Evolutionary conservation across 208 protist genomes (phyloP), one percentile per base, ranked within the genome.

Genomic region (Trypanosoma mega): DNA sequence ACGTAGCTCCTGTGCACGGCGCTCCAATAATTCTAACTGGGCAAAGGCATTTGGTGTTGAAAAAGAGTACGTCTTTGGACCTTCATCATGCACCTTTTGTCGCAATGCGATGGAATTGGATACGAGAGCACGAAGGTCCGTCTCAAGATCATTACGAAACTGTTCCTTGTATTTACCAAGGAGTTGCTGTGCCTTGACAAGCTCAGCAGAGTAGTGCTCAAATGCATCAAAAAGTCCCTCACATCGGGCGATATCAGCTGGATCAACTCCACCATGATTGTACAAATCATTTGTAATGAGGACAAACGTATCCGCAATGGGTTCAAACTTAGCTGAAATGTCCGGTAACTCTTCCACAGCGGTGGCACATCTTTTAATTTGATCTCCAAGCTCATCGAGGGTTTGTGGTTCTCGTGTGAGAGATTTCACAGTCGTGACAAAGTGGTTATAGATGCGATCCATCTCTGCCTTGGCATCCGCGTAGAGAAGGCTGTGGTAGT

Each of bases 401-500:
- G 83, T 97, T 73, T 82, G 85, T 21, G 97, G 97, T 75, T 92
- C 77, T 48, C 78, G 68, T 20, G 70, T 78, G 41, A 99, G 84
- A 39, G 64, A 43, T 30, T 77, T 57, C 8, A 90, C 82, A 30
- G 88, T 96, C 45, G 62, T 73, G 18, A 57, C 45, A 58, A 99
- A 98, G 64, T 82, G 23, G 33, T 90, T 81, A 81, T 97, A 96
- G 21, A 98, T 80, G 21, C 59, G 64, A 63, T 94, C 72, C 23
- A 99, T 74, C 68, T 98, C 96, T 34, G 83, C 71, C 69, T 86
- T 85, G 8, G 97, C 91, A 68, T 96, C 90, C 3, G 75, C 73
- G 80, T 99, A 97, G 4, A 99, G 87, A 0, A 99, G 83, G 30
- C 79, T 68, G 52, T 97, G 97, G 69, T 98, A 97, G 76, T 97